Base-by-base conservation (phyloP, 2,329 filamentous ascomycete species). In the Atkinsonella hypoxylon region DNA sequence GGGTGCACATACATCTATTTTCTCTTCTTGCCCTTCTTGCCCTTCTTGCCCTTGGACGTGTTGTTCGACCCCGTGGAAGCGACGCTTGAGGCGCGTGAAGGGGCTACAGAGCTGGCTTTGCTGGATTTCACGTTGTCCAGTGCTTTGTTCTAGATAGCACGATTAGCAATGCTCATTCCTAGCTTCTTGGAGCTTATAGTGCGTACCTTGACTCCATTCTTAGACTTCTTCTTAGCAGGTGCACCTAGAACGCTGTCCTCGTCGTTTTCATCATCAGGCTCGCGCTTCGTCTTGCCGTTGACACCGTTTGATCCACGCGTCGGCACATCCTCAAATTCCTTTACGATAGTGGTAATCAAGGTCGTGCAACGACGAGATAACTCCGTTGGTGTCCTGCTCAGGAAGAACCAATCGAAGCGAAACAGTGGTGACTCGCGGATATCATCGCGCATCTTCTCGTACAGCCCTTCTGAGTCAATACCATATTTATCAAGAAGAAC, bases 391-490 rank as follows among this genome's bases (percentile, higher is more conserved):
- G 91, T 98, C 44, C 93, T 82, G 66, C 88, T 95, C 40, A 98
- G 77, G 75, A 98, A 96, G 73, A 98, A 98, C 94, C 94, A 98
- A 65, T 98, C 93, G 61, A 98, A 98, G 39, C 93, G 83, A 78
- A 98, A 98, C 3, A 98, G 74, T 10, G 93, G 90, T 51, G 85
- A 91, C 57, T 96, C 89, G 34, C 90, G 85, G 57, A 98, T 95
- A 65, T 97, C 93, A 57, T 97, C 91, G n/a, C 93, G 85, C 63
- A 98, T 95, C 65, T 83, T 84, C 60, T 98, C 93, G 65, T 93
- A 94, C 55, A 98, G 78, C 34, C 81, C 81, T 60, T 97, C 91
- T 1, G 86, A 85, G 64, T 98, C 94, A 36, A 98, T 83, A 7
- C 94, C 93, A 59, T 89, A 86, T 66, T 85, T 87, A 69, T 98